Percentiles rank a stretch among this genome's conserved stretches.
phyloP scores from a whole-genome alignment of 116 monocot species.

The Iris pallida region DNA sequence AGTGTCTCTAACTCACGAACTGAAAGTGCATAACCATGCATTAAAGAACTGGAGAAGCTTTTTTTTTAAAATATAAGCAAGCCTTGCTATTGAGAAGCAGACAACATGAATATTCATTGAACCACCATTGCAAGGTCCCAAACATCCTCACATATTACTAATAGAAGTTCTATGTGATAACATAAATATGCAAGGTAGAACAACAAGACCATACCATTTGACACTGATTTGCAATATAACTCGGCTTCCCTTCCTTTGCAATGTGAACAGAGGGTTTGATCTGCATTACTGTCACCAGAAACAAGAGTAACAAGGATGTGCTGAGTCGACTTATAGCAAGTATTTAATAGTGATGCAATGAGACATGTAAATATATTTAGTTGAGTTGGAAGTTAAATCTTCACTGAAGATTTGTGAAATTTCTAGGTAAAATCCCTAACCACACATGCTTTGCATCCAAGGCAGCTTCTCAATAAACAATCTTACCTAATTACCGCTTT shows the following conservation, averaged over 20 bases:
- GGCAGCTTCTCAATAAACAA: constrained; percentile 42
- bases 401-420: not conserved
- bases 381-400: not conserved
- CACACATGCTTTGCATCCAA: constrained; percentile 45
- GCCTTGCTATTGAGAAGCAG: not conserved
- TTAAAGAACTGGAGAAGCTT: no score
- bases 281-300: constrained; percentile 39
- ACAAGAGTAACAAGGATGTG: not conserved
- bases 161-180: no score
- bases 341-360: no score
- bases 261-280: constrained; percentile 80
- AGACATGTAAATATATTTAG: not conserved
- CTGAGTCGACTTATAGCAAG: not conserved
- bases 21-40: constrained; percentile 12
- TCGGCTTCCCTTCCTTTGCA: constrained; percentile 98
- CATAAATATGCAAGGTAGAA: no score
- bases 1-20: constrained; percentile 80
- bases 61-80: no score
- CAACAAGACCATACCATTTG: constrained; percentile 53
- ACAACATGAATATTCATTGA: not conserved
- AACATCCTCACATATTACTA: no score
- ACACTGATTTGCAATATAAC: constrained; percentile 87
- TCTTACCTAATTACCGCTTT: constrained; percentile 79
- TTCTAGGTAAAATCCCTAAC: not conserved
- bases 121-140: not conserved